phyloP scores from a whole-genome alignment of 2,329 filamentous ascomycete genomes.

The Nothophaeocryptopus gaeumannii region DNA sequence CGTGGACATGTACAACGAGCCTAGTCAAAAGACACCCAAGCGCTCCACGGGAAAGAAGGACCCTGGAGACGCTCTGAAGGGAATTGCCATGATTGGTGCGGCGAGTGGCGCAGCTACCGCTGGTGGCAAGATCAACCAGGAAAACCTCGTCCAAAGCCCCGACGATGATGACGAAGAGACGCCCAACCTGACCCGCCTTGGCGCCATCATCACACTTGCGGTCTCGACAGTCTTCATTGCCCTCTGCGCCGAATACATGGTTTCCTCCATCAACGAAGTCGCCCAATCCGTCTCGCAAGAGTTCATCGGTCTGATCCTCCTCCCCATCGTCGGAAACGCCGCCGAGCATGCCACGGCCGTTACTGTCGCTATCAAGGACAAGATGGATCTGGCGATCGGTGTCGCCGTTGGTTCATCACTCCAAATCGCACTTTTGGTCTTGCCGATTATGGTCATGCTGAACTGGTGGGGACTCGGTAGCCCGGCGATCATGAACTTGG shows the following conservation, averaged over 20 bases:
- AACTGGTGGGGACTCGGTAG: constrained; percentile 56
- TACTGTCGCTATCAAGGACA: constrained; percentile 61
- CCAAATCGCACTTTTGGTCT: constrained; percentile 62
- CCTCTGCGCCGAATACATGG: constrained; percentile 68
- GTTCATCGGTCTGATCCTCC: constrained; percentile 62
- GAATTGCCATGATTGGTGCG: constrained; percentile 54
- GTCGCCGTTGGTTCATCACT: constrained; percentile 64
- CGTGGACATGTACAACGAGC: constrained; percentile 71
- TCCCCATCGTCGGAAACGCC: constrained; percentile 65
- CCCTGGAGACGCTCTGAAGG: constrained; percentile 49
- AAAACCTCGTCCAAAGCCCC: constrained; percentile 45
- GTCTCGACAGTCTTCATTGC: constrained; percentile 77
- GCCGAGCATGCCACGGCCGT: constrained; percentile 65
- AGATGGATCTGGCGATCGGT: constrained; percentile 66
- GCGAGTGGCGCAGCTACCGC: constrained; percentile 51
- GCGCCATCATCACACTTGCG: constrained; percentile 69
- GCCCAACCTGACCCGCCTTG: constrained; percentile 68
- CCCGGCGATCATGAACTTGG: constrained; percentile 64
- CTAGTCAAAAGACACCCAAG: constrained; percentile 73
- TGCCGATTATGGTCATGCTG: constrained; percentile 59
- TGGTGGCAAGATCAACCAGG: constrained; percentile 50
- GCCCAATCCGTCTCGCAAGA: constrained; percentile 54
- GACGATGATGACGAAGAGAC: constrained; percentile 66
- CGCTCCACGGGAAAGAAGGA: constrained; percentile 45
- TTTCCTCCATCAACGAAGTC: constrained; percentile 57